Percentiles rank a stretch among this genome's conserved stretches.
These are phyloP conservation scores for Hibiscus syriacus DNA, from an alignment of 345 rosid genomes.

Conservation along the genomic window DNA sequence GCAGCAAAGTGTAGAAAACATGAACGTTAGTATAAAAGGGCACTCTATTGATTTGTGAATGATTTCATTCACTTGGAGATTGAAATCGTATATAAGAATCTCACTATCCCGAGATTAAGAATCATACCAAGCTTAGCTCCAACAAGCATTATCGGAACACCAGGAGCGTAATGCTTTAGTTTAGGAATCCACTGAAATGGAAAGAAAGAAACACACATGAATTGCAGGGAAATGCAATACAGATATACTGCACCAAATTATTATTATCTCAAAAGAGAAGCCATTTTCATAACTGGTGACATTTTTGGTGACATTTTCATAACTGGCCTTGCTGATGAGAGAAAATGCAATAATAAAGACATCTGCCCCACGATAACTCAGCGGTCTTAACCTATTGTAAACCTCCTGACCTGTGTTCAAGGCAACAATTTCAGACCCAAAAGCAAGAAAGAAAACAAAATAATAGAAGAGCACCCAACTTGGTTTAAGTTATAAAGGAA, in stretches of 20 bases:
- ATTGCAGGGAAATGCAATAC: neutral
- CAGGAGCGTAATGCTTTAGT: conserved; percentile 27
- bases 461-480: neutral
- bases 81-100: too few species aligned
- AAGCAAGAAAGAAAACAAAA: neutral
- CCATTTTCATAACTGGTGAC: conserved; percentile 29
- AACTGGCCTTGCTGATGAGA: conserved; percentile 97
- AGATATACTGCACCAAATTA: neutral
- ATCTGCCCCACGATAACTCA: conserved; percentile 89
- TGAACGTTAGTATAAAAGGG: neutral
- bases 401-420: conserved; percentile 78
- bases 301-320: conserved; percentile 92
- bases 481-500: neutral
- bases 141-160: conserved; percentile 55
- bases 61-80: neutral
- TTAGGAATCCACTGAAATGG: conserved; percentile 15
- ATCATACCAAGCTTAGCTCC: conserved; percentile 42
- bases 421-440: conserved; percentile 7
- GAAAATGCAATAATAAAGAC: conserved; percentile 94
- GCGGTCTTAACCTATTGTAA: conserved; percentile 76
- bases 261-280: neutral
- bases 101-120: too few species aligned
- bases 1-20: neutral
- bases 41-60: neutral
- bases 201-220: neutral